phyloP scores from a whole-genome alignment of 495 filamentous ascomycete genomes.

The Penicillium bialowiezense region DNA sequence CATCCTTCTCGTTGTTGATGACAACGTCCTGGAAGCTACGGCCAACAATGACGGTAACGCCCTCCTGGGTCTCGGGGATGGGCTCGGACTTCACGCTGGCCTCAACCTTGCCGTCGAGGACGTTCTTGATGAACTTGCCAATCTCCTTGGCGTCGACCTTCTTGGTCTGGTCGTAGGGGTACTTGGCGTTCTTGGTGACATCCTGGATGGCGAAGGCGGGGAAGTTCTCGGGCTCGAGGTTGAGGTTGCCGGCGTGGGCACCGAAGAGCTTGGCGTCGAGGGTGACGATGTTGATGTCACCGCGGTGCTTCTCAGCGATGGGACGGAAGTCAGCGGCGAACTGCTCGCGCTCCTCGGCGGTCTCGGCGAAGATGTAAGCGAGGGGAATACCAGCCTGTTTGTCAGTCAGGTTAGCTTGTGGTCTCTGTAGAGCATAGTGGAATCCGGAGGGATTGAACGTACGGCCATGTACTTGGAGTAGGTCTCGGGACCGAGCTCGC shows the following conservation, averaged over 20 bases:
- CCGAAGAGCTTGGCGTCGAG: slow-evolving; percentile 96
- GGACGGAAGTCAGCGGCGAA: slow-evolving; percentile 62
- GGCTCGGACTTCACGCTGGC: slow-evolving; percentile 98
- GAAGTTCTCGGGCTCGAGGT: slow-evolving; percentile 93
- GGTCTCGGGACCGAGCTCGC: slow-evolving; percentile 96
- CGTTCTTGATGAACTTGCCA: slow-evolving; percentile 82
- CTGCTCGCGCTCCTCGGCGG: slow-evolving; percentile 78
- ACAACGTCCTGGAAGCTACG: slow-evolving; percentile 92
- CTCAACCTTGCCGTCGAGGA: slow-evolving; percentile 82
- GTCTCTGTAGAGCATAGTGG: background rate
- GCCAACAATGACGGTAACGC: slow-evolving; percentile 86
- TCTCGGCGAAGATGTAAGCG: slow-evolving; percentile 97
- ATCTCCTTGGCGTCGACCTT: slow-evolving; percentile 73
- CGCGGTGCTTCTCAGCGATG: slow-evolving; percentile 61
- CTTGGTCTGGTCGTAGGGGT: slow-evolving; percentile 84
- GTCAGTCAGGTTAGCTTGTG: slow-evolving; percentile 1
- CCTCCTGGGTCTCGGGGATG: slow-evolving; percentile 92
- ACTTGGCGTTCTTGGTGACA: slow-evolving; percentile 94
- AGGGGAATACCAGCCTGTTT: slow-evolving; percentile 79
- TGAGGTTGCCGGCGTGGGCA: slow-evolving; percentile 93
- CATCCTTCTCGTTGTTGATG: slow-evolving; percentile 92
- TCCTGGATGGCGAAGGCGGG: slow-evolving; percentile 98
- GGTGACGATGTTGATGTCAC: slow-evolving; percentile 92
- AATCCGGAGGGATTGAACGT: slow-evolving; percentile 27
- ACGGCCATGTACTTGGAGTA: slow-evolving; percentile 94